Evolutionary conservation across 352 stramenopile species (phyloP).

Genomic region (Phytopythium cucurbitacearum): DNA sequence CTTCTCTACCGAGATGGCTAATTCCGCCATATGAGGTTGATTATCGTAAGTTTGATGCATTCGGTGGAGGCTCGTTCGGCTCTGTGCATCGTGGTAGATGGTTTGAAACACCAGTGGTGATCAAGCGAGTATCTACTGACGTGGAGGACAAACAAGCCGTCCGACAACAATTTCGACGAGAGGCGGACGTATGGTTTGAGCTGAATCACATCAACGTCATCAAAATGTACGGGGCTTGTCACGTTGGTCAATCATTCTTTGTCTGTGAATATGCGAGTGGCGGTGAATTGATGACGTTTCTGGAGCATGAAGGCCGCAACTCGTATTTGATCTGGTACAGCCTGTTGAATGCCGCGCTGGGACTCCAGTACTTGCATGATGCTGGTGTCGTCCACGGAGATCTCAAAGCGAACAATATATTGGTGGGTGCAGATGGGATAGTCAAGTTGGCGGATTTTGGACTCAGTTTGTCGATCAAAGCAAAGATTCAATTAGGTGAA

Average conservation of each 20-base stretch:
- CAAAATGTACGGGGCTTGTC: constrained; percentile 23
- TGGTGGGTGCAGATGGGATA: too few relatives aligned
- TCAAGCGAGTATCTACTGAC: constrained; percentile 8
- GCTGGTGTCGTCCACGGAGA: too few relatives aligned
- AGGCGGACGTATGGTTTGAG: constrained; percentile 18
- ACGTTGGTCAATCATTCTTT: constrained; percentile 11
- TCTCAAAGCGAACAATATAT: too few relatives aligned
- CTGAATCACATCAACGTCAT: constrained; percentile 23
- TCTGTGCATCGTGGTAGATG: constrained; percentile 10
- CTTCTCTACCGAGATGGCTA: neutral
- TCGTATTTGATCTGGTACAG: too few relatives aligned
- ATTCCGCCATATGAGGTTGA: neutral
- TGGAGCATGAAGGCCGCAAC: too few relatives aligned
- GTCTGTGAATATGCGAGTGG: too few relatives aligned
- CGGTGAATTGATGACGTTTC: too few relatives aligned
- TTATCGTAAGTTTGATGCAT: neutral
- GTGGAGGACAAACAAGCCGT: neutral
- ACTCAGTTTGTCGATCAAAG: too few relatives aligned
- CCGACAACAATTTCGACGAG: constrained; percentile 7
- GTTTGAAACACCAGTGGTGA: constrained; percentile 9
- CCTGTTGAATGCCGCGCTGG: too few relatives aligned
- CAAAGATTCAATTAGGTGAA: too few relatives aligned
- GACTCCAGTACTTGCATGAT: too few relatives aligned
- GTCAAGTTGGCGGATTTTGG: too few relatives aligned
- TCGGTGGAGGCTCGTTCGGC: constrained; percentile 10